Evolutionary conservation across 2,329 filamentous ascomycete genomes (phyloP).

Genomic region (Leptographium galeiforme): DNA sequence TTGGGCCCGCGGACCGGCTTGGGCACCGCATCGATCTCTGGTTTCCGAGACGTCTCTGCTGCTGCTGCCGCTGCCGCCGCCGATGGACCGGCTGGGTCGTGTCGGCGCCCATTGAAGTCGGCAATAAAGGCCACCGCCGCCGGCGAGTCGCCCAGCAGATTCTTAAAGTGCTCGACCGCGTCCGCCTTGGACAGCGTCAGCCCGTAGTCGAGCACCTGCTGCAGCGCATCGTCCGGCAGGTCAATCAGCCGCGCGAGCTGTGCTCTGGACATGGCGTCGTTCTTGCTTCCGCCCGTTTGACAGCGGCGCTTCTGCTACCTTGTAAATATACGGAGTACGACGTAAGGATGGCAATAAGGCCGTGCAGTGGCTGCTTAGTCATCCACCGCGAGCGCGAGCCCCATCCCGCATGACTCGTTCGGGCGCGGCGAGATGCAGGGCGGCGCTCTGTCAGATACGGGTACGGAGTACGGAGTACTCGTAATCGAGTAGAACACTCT

Average conservation of each 20-base stretch:
- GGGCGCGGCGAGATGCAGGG: neutral
- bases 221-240: slow-evolving; percentile 70
- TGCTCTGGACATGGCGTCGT: slow-evolving; percentile 35
- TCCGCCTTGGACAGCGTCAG: slow-evolving; percentile 61
- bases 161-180: slow-evolving; percentile 73
- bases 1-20: slow-evolving; percentile 32
- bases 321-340: too few species aligned
- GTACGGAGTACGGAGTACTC: too few species aligned
- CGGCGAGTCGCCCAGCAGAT: slow-evolving; percentile 76
- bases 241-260: slow-evolving; percentile 72
- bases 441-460: neutral
- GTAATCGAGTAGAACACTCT: too few species aligned
- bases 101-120: slow-evolving; percentile 59
- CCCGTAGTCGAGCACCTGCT: slow-evolving; percentile 74
- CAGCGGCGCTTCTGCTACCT: neutral
- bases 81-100: slow-evolving; percentile 22
- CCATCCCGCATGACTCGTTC: neutral
- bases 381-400: neutral
- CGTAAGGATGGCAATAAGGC: neutral
- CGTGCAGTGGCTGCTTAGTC: neutral
- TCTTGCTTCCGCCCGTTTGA: neutral
- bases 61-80: neutral
- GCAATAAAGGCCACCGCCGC: slow-evolving; percentile 65
- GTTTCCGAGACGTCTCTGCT: neutral
- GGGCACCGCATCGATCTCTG: slow-evolving; percentile 27